Evolutionary conservation across 225 moss, liverwort and hornwort genomes (phyloP).

Genomic region (Physcomitrium patens): DNA sequence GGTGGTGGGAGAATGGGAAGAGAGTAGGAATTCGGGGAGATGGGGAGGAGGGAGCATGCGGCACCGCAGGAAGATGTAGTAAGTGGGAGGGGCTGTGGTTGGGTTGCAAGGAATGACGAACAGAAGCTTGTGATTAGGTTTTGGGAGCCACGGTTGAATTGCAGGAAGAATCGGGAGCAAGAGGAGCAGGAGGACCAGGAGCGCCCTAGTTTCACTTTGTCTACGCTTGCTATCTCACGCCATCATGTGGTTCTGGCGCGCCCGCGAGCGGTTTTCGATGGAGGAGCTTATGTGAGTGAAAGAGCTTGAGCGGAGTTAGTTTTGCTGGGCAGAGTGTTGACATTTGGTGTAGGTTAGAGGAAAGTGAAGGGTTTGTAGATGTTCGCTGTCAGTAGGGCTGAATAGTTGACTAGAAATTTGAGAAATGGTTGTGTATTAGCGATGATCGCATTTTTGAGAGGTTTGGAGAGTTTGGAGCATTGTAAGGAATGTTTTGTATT

Average conservation of each 20-base stretch:
- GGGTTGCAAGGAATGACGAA: not conserved
- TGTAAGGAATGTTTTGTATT: not conserved
- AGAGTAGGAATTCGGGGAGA: constrained; percentile 40
- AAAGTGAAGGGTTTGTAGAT: constrained; percentile 26
- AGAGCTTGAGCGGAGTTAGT: not conserved
- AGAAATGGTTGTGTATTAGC: not conserved
- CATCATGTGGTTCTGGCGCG: constrained; percentile 99
- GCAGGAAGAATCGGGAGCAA: not conserved
- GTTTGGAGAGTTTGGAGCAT: constrained; percentile 14
- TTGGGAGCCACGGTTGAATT: constrained; percentile 31
- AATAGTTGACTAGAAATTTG: constrained; percentile 23
- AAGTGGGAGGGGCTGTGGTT: not conserved
- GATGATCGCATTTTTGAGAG: constrained; percentile 20
- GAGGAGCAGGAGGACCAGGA: constrained; percentile 21
- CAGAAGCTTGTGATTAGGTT: constrained; percentile 45
- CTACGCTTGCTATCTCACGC: constrained; percentile 9
- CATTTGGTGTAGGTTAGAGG: constrained; percentile 20
- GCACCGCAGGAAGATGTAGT: not conserved
- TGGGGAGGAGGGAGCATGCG: constrained; percentile 35
- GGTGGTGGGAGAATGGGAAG: constrained; percentile 29
- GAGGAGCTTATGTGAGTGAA: constrained; percentile 88
- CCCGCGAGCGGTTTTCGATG: constrained; percentile 97
- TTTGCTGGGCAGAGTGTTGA: constrained; percentile 9
- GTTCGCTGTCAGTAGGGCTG: constrained; percentile 18
- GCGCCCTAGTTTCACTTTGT: constrained; percentile 32